These are phyloP conservation scores for Orbilia quercus DNA, from an alignment of 2,329 filamentous ascomycete species.

Conservation along the genomic window DNA sequence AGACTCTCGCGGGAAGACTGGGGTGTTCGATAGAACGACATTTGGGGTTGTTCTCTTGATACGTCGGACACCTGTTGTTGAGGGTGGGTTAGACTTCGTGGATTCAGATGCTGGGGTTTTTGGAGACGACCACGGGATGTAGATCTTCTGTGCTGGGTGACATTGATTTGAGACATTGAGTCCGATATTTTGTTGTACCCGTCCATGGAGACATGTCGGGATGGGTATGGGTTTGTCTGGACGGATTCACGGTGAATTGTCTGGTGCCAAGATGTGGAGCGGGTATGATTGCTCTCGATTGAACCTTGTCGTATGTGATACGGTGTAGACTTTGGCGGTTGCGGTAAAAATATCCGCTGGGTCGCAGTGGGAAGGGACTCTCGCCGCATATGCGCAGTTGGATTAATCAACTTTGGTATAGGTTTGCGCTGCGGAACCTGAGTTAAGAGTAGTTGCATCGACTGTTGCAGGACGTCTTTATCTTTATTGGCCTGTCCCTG, in stretches of 20 bases:
- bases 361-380: conserved; percentile 11
- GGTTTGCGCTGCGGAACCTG: conserved; percentile 39
- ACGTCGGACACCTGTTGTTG: conserved; percentile 17
- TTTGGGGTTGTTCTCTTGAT: conserved; percentile 28
- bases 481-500: conserved; percentile 6
- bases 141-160: conserved; percentile 16
- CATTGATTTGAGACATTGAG: conserved; percentile 2
- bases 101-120: conserved; percentile 43
- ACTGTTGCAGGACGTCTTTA: conserved; percentile 17
- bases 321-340: conserved; percentile 41
- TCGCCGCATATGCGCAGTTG: not conserved
- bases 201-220: conserved; percentile 41
- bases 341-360: conserved; percentile 42
- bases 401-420: not conserved
- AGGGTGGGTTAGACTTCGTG: conserved; percentile 1
- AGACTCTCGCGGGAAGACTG: conserved; percentile 44
- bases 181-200: conserved; percentile 26
- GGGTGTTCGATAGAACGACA: conserved; percentile 45
- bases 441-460: conserved; percentile 38
- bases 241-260: conserved; percentile 28
- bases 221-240: conserved; percentile 23
- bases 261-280: conserved; percentile 43
- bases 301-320: conserved; percentile 46
- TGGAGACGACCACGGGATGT: conserved; percentile 49
- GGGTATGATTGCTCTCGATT: conserved; percentile 11